phyloP scores from a whole-genome alignment of 805 yeast species.

The Ogataea naganishii region DNA sequence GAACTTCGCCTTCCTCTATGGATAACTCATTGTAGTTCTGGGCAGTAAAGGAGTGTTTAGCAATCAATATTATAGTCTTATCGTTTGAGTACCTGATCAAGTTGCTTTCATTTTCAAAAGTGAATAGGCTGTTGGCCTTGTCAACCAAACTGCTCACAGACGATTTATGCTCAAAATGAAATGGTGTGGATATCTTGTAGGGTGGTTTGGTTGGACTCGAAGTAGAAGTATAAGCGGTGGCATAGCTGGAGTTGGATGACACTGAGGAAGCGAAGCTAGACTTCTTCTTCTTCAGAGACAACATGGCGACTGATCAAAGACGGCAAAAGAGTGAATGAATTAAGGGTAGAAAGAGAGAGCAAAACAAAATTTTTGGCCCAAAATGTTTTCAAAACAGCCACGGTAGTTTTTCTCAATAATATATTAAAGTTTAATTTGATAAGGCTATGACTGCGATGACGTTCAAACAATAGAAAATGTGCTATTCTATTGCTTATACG shows the following conservation, averaged over 20 bases:
- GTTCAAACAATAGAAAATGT: no score
- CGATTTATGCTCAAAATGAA: slow-evolving; percentile 2
- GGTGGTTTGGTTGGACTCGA: no score
- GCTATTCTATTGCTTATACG: no score
- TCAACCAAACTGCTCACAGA: neutral
- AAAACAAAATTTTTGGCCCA: neutral
- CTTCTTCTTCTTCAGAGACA: slow-evolving; percentile 28
- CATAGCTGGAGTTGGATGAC: no score
- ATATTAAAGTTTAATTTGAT: no score
- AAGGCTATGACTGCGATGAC: no score
- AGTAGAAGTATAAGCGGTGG: no score
- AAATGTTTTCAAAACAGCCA: slow-evolving; percentile 42
- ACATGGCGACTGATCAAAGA: slow-evolving; percentile 36
- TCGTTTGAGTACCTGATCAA: neutral
- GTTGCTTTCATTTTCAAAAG: slow-evolving; percentile 1
- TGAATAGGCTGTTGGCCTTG: neutral
- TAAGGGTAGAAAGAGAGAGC: neutral
- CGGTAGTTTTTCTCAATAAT: no score
- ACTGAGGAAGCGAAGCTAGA: neutral
- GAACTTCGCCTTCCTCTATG: slow-evolving; percentile 40
- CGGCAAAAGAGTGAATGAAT: neutral
- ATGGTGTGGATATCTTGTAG: slow-evolving; percentile 1
- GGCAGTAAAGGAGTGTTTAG: slow-evolving; percentile 36
- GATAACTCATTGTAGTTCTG: slow-evolving; percentile 35
- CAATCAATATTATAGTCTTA: slow-evolving; percentile 30